Base-by-base conservation (phyloP, 495 filamentous ascomycete species). In the Penicillium coprophilum region DNA sequence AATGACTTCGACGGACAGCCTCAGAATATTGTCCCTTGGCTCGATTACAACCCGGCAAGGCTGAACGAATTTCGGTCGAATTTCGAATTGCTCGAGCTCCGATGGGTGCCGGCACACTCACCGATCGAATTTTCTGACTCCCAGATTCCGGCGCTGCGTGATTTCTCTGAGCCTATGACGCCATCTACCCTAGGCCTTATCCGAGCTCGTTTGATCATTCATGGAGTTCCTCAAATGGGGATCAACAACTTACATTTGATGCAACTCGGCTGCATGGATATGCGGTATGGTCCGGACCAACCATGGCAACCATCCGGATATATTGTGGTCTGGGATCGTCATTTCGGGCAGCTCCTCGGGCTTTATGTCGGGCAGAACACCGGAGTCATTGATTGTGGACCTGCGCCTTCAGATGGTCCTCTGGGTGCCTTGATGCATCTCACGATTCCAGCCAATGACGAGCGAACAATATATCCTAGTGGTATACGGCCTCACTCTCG, bases 241-340 rank as follows among this genome's bases (percentile, higher is more conserved):
- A 57, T 61, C 19, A 59, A 48, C 17, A 57, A 49, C 36, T 50
- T 73, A 38, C 66, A 72, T 53, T 28, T 76, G 21, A 66, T 78
- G 54, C 72, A 73, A 55, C 68, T 77, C 17, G 75, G 73, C 8
- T 66, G 59, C 32, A 46, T 78, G 39, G 57, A 68, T 20, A 57
- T 57, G 57, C 67, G 62, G 17, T 19, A 34, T 40, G 50, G 49
- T 3, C 23, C 43, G 30, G 28, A 49, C 17, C 43, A 60, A 39
- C 13, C 51, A 19, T 76, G 73, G 69, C 48, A 66, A 24, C 43
- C 61, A 45, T 70, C 73, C 0, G 75, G 71, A 1, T 66, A 78
- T 48, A 63, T 76, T 13, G 65, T 76, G 47, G 63, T 67, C 12
- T 76, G 71, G 67, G 73, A 78, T 40, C 72, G 75, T 44, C 60